Percentiles rank a stretch among this genome's conserved stretches.
phyloP scores from a whole-genome alignment of 176 grass and related monocot genomes.

The Otatea glauca region DNA sequence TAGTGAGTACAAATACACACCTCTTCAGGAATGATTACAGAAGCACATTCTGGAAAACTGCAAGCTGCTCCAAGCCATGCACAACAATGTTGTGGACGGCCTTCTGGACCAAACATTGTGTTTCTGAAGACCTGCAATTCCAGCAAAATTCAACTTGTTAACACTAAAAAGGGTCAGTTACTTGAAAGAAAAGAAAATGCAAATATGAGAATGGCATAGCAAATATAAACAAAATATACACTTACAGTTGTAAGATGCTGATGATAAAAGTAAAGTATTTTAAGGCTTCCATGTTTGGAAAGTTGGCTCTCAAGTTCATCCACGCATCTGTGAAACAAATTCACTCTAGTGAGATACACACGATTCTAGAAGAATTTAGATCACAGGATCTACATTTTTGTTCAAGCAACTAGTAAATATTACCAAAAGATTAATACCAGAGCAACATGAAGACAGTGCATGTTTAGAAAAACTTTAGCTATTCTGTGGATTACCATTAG shows the following conservation, averaged over 20 bases:
- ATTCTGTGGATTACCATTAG: not conserved
- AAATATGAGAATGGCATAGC: slow-evolving; percentile 8
- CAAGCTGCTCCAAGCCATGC: slow-evolving; percentile 98
- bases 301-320: slow-evolving; percentile 98
- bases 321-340: slow-evolving; percentile 68
- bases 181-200: slow-evolving; percentile 22
- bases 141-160: slow-evolving; percentile 45
- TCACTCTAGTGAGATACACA: slow-evolving; percentile 45
- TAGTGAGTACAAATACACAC: slow-evolving; percentile 52
- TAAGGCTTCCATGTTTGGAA: slow-evolving; percentile 91
- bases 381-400: not conserved
- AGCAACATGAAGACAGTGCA: slow-evolving; percentile 29
- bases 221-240: slow-evolving; percentile 36
- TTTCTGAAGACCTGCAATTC: slow-evolving; percentile 85
- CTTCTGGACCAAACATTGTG: slow-evolving; percentile 99
- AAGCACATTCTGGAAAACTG: slow-evolving; percentile 98
- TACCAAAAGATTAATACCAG: slow-evolving; percentile 23
- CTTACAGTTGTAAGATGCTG: slow-evolving; percentile 98
- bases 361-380: slow-evolving; percentile 23
- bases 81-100: slow-evolving; percentile 92
- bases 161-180: slow-evolving; percentile 20
- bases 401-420: slow-evolving; percentile 15
- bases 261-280: slow-evolving; percentile 97
- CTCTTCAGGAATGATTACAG: slow-evolving; percentile 89
- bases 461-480: not conserved